A percentile compares a stretch with the other conserved stretches of the same genome.
These are phyloP conservation scores for Kodamaea jinghongensis DNA, from an alignment of 805 yeast species.

Conservation along the genomic window DNA sequence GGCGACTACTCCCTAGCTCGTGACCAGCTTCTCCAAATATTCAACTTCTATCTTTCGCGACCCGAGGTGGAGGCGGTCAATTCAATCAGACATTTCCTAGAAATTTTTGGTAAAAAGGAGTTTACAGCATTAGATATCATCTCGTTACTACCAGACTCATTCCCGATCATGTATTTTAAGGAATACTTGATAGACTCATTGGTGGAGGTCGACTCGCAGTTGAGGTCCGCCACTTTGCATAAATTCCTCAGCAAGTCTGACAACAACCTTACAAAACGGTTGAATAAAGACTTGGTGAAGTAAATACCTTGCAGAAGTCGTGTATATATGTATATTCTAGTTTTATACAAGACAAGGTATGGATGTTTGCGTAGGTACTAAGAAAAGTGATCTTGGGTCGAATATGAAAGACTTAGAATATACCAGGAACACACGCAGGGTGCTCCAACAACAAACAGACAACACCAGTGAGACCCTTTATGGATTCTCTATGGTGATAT, in stretches of 20 bases:
- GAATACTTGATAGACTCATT: constrained; percentile 24
- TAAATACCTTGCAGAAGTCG: no score
- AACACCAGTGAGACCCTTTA: no score
- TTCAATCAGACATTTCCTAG: constrained; percentile 27
- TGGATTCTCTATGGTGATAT: no score
- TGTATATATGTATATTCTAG: no score
- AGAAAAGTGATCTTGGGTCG: no score
- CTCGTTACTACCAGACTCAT: constrained; percentile 26
- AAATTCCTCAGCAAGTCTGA: constrained; percentile 33
- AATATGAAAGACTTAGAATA: no score
- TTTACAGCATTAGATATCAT: constrained; percentile 27
- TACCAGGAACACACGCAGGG: no score
- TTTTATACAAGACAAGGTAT: no score
- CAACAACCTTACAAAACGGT: constrained; percentile 17
- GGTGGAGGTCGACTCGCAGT: constrained; percentile 18
- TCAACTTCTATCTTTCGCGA: constrained; percentile 1
- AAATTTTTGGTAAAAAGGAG: constrained; percentile 18
- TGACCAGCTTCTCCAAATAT: constrained; percentile 1
- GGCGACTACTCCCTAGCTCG: no score
- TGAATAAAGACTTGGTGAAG: constrained; percentile 21
- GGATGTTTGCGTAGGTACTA: no score
- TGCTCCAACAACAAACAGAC: no score
- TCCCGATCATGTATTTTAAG: constrained; percentile 28
- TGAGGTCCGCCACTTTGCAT: constrained; percentile 17
- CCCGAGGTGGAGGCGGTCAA: constrained; percentile 7